Conservation (phyloP, 257 asterid species). For the Solanum medicagineum region DNA sequence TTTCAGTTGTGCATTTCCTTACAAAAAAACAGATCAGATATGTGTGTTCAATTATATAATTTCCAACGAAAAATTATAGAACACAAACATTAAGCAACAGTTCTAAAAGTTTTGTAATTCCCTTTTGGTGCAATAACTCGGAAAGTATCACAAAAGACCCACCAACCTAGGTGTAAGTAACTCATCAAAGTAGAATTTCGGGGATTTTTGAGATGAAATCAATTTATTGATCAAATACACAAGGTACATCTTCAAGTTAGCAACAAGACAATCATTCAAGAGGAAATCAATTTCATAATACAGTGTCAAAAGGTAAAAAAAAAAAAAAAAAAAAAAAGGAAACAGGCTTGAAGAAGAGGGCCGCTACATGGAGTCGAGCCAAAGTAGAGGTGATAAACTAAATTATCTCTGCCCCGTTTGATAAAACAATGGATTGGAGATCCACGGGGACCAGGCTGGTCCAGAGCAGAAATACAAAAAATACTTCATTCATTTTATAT, state of each 20-base stretch:
- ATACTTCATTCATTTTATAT: neutral
- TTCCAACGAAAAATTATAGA: neutral
- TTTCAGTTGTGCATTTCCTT: neutral
- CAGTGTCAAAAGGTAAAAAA: neutral
- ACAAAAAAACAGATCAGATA: neutral
- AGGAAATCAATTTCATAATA: neutral
- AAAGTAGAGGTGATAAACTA: conserved; percentile 43
- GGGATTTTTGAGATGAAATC: neutral
- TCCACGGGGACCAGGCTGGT: conserved; percentile 69
- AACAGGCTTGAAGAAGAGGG: neutral
- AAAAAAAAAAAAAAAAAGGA: too few relatives aligned
- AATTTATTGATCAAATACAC: neutral
- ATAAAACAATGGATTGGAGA: conserved; percentile 63
- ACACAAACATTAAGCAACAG: neutral
- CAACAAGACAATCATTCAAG: neutral
- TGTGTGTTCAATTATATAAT: neutral
- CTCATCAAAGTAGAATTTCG: neutral
- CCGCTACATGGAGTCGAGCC: conserved; percentile 24
- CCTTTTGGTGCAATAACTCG: neutral
- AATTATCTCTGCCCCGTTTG: conserved; percentile 56
- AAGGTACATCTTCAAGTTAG: neutral
- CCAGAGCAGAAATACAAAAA: neutral
- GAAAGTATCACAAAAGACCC: neutral
- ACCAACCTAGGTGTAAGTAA: neutral
- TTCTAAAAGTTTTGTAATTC: neutral